Evolutionary conservation across 2,329 filamentous ascomycete genomes (phyloP), one percentile per base, ranked within the genome.

Genomic region (Pyricularia pennisetigena): DNA sequence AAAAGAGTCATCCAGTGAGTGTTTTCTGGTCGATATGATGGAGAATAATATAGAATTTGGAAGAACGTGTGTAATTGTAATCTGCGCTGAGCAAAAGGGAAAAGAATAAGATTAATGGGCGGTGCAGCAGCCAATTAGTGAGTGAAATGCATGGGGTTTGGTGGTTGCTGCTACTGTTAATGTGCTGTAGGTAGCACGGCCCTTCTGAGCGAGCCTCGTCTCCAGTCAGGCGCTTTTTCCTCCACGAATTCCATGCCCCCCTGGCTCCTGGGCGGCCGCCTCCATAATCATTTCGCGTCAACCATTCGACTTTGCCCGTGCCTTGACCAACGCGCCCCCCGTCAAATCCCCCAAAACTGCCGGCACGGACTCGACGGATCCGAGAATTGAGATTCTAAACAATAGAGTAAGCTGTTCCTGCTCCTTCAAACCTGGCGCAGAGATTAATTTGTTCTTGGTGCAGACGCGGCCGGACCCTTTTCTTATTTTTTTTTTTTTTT

Each of bases 251-350:
- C 59, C 59, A 28, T 26, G 59, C 10, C n/a, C 59, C 59, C 59
- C 59, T 62, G 59, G 59, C 24, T 26, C 28, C 29, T 28, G 59
- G 28, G 14, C 59, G 59, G 59, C 59, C 24, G 59, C 59, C 59
- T 62, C 59, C 59, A 62, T 62, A 62, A 62, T 62, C 59, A 62
- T 62, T 62, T 62, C 59, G 59, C 59, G 59, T 62, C 23, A 26
- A 28, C 24, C 59, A 23, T 16, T 62, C 59, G 14, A 62, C 59
- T 28, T 62, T 28, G n/a, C 57, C 59, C 24, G 59, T 28, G 41
- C 41, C 41, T 49, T 49, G 41, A 26, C 59, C 59, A 62, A 29
- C 59, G 59, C 59, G 59, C 23, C 24, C 24, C 59, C 59, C 24
- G 23, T 28, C 23, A 26, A 62, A 62, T 28, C 14, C 24, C 23